Evolutionary conservation across 2,329 filamentous ascomycete species (phyloP).

Genomic region (Talaromyces funiculosus): DNA sequence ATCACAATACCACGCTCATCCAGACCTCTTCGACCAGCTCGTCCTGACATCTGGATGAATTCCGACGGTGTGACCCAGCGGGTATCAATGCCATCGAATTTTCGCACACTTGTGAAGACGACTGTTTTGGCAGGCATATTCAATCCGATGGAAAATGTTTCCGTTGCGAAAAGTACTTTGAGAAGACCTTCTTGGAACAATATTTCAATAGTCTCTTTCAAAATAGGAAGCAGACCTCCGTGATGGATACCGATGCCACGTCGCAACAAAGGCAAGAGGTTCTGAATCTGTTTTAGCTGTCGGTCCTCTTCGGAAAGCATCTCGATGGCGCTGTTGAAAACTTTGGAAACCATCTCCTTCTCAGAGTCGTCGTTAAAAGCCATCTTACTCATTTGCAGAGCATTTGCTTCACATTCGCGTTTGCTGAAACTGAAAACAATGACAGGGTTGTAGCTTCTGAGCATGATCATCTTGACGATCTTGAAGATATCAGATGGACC

Average conservation of each 20-base stretch:
- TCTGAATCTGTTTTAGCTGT: constrained; percentile 78
- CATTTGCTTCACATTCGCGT: constrained; percentile 86
- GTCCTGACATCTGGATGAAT: constrained; percentile 98
- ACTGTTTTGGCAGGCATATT: constrained; percentile 99
- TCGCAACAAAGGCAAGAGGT: constrained; percentile 81
- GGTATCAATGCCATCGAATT: constrained; percentile 78
- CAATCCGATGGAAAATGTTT: constrained; percentile 96
- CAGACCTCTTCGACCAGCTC: constrained; percentile 91
- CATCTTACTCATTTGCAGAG: constrained; percentile 76
- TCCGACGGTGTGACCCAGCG: constrained; percentile 89
- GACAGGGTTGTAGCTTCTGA: constrained; percentile 93
- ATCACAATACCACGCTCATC: constrained; percentile 98
- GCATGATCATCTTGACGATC: constrained; percentile 98
- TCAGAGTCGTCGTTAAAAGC: constrained; percentile 96
- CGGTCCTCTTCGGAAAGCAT: constrained; percentile 89
- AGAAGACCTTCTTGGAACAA: constrained; percentile 96
- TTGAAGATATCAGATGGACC: constrained; percentile 83
- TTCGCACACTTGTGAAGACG: constrained; percentile 94
- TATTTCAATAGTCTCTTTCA: constrained; percentile 99
- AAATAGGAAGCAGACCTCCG: constrained; percentile 85
- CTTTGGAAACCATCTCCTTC: constrained; percentile 87
- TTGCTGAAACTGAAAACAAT: constrained; percentile 99
- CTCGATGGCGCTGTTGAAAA: constrained; percentile 89
- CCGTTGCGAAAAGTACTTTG: constrained; percentile 95
- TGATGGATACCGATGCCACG: constrained; percentile 97